Evolutionary conservation across 345 rosid genomes (phyloP), one percentile per base, ranked within the genome.

Genomic region (Hypericum androsaemum): DNA sequence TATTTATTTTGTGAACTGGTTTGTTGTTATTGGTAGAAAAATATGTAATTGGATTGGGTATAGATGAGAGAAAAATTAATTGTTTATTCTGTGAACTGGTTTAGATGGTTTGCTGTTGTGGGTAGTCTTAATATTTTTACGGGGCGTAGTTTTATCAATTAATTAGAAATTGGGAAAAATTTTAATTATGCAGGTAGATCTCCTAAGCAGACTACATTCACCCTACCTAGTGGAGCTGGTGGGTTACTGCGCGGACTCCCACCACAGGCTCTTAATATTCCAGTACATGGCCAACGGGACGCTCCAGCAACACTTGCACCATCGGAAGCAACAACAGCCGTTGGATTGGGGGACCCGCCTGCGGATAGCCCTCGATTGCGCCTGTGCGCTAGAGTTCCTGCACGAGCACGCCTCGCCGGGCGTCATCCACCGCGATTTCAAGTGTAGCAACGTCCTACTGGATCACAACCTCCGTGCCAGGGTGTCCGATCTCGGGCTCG

Each of bases 221-320:
- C 89, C 89, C 37, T 81, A 80, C 62, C 65, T 89, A 62, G 95
- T 83, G 64, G 86, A 86, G 62, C 75, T 89, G 36, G 78, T 86
- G 35, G 97, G 97, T 59, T 89, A 89, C 42, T 89, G 97, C 71
- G 97, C 97, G 37, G 97, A 89, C 74, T 86, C 78, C 58, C 60
- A 74, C 64, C 95, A 89, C 44, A 80, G 97, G 58, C 75, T 89
- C 49, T 71, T 89, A 0, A 57, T 89, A 41, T 77, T 72, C 57
- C 88, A 86, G 50, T 82, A 67, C 70, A 84, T 86, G 95, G 76
- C 94, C 5, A 79, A 79, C 47, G 90, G 88, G 9, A 71, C 79
- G 2, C 80, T 89, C 8, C 76, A 83, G 47, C 67, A 70, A 12
- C 86, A 77, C 61, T 78, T 89, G 1, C 32, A 22, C 32, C 83